Evolutionary conservation across 2,329 filamentous ascomycete genomes (phyloP), one percentile per base, ranked within the genome.

Genomic region (Leptographium galeiforme): DNA sequence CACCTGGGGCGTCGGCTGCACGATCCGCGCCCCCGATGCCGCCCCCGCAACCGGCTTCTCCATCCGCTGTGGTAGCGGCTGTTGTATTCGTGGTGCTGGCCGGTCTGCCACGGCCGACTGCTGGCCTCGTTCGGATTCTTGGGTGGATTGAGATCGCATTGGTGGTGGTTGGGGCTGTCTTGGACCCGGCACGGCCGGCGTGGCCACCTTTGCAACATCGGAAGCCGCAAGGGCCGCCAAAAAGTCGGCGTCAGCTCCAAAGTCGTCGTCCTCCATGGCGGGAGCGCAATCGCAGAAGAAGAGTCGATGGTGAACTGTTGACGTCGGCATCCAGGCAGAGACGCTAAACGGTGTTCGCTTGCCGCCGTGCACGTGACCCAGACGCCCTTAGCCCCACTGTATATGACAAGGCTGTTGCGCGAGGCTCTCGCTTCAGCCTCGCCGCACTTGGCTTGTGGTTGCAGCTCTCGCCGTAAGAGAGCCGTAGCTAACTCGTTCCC

Each of bases 1-100:
- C n/a, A 81, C 84, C 70, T 96, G 90, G 0, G 90, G 91, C 55
- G 84, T 94, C 12, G 89, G 90, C 67, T 96, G 91, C 38, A 91
- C 82, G 32, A 94, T 76, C 62, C 83, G 85, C 41, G 72, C 63
- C 41, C 64, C 66, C 4, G 66, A 58, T 6, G 38, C 16, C 2
- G 39, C 34, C 4, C 33, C 43, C 7, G 51, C 34, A 5, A 11
- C 48, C 16, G 57, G 55, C 10, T 36, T 73, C 60, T 80, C 76
- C 39, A 83, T 68, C 8, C 74, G 72, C 60, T 83, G 80, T 1
- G 79, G 78, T 14, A 66, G 75, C 1, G 72, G 76, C 58, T 73
- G 70, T 57, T 72, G 69, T 57, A 72, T 68, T 54, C 61, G 70
- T n/a, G 74, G 66, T 55, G 63, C 64, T 0, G 69, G 69, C 53